Conservation (phyloP, 805 yeast genomes). For the Sugiyamaella qingdaonensis region DNA sequence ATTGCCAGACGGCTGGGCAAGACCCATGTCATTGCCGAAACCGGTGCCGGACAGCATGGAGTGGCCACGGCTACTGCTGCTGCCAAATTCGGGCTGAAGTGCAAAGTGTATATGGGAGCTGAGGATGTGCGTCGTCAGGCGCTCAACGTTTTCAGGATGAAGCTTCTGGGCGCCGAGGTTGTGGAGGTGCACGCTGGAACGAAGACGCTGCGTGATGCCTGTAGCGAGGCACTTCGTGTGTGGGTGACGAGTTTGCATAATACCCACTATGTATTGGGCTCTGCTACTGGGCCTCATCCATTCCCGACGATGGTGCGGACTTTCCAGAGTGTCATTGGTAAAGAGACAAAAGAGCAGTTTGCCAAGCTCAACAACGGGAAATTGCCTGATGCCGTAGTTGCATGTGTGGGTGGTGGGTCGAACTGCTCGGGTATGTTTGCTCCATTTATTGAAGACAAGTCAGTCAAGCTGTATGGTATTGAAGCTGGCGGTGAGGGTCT, state of each 20-base stretch:
- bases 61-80: constrained; percentile 50
- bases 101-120: constrained; percentile 98
- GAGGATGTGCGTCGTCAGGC: constrained; percentile 99
- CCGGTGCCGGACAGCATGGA: constrained; percentile 51
- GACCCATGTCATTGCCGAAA: constrained; percentile 44
- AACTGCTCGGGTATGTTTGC: constrained; percentile 94
- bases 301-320: constrained; percentile 97
- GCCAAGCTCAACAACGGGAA: constrained; percentile 70
- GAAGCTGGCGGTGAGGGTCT: constrained; percentile 99
- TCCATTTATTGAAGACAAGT: constrained; percentile 78
- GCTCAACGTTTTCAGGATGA: constrained; percentile 94
- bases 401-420: constrained; percentile 99
- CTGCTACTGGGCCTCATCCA: constrained; percentile 99
- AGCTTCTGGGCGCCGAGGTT: constrained; percentile 92
- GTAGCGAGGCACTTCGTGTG: constrained; percentile 90
- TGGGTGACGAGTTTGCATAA: constrained; percentile 88
- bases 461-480: constrained; percentile 82
- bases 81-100: constrained; percentile 72
- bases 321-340: constrained; percentile 95
- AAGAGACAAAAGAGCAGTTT: constrained; percentile 90
- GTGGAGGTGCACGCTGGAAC: constrained; percentile 94
- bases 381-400: constrained; percentile 90
- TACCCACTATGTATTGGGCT: constrained; percentile 95
- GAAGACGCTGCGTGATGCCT: constrained; percentile 93
- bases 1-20: constrained; percentile 44